These are phyloP conservation scores for Eutypella sp. DNA, from an alignment of 2,329 filamentous ascomycete genomes.

Conservation along the genomic window DNA sequence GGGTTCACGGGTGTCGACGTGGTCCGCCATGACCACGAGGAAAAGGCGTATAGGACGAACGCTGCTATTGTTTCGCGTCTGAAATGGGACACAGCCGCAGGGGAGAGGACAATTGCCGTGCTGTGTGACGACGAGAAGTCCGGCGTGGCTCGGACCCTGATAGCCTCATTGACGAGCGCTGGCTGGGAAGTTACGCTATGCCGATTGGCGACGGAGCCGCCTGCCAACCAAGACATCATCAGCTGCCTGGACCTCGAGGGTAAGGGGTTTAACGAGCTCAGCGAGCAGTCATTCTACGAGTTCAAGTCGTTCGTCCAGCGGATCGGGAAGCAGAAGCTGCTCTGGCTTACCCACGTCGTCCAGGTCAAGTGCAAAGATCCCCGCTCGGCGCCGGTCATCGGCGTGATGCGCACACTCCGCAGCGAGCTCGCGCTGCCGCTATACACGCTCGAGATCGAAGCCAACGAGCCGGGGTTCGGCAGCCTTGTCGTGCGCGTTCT, in stretches of 20 bases:
- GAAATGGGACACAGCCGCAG: not conserved
- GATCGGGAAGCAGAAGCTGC: constrained; percentile 12
- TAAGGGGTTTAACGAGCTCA: constrained; percentile 22
- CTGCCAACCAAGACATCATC: constrained; percentile 20
- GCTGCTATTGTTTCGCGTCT: constrained; percentile 14
- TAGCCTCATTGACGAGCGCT: constrained; percentile 6
- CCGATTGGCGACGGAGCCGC: constrained; percentile 10
- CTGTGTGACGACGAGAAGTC: constrained; percentile 7
- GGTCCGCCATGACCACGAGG: constrained; percentile 12
- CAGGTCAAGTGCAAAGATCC: constrained; percentile 26
- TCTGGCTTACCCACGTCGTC: constrained; percentile 28
- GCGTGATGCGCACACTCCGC: constrained; percentile 25
- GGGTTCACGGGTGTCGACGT: constrained; percentile 23
- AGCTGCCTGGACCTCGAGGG: constrained; percentile 20
- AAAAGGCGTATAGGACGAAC: constrained; percentile 16
- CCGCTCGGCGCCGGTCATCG: constrained; percentile 22
- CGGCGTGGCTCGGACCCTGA: constrained; percentile 5
- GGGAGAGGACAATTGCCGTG: constrained; percentile 8
- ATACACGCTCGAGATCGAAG: constrained; percentile 26
- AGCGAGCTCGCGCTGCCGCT: constrained; percentile 24
- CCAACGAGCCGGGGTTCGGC: constrained; percentile 8
- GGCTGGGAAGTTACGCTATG: constrained; percentile 14
- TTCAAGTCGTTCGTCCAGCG: constrained; percentile 11
- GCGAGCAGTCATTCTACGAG: constrained; percentile 8
- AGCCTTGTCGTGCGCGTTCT: constrained; percentile 15